phyloP scores from a whole-genome alignment of 179 eudicot genomes.

The Camellia oleifera region DNA sequence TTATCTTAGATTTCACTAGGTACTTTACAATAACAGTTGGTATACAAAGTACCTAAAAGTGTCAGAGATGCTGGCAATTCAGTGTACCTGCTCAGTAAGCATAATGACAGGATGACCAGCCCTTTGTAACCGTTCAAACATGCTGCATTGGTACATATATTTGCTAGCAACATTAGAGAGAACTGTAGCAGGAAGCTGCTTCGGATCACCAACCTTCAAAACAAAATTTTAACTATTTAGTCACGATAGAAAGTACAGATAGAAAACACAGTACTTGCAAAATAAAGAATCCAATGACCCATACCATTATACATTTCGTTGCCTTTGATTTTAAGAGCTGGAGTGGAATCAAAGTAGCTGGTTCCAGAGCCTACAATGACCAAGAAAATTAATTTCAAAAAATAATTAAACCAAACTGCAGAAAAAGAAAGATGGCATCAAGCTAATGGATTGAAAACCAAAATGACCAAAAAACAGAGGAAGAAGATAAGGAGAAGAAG shows the following conservation, averaged over 20 bases:
- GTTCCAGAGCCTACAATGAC: conserved; percentile 81
- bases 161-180: conserved; percentile 94
- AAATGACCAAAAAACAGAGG: conserved; percentile 1
- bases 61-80: conserved; percentile 9
- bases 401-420: not conserved
- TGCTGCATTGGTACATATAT: conserved; percentile 91
- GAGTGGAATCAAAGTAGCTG: conserved; percentile 92
- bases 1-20: not conserved
- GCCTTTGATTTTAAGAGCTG: conserved; percentile 90
- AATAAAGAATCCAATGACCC: conserved; percentile 6
- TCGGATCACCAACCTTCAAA: conserved; percentile 97
- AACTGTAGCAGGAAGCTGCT: conserved; percentile 99
- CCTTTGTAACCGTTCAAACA: conserved; percentile 97
- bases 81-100: conserved; percentile 87
- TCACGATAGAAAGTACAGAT: conserved; percentile 13
- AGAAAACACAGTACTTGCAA: not conserved
- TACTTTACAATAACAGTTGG: not conserved
- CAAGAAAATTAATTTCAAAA: conserved; percentile 2
- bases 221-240: not conserved
- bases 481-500: conserved; percentile 2
- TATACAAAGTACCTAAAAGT: conserved; percentile 6
- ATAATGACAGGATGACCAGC: conserved; percentile 94
- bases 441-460: conserved; percentile 11
- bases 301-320: conserved; percentile 90
- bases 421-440: not conserved